Base-by-base conservation (phyloP, 495 filamentous ascomycete species). In the Annulohypoxylon maeteangense region DNA sequence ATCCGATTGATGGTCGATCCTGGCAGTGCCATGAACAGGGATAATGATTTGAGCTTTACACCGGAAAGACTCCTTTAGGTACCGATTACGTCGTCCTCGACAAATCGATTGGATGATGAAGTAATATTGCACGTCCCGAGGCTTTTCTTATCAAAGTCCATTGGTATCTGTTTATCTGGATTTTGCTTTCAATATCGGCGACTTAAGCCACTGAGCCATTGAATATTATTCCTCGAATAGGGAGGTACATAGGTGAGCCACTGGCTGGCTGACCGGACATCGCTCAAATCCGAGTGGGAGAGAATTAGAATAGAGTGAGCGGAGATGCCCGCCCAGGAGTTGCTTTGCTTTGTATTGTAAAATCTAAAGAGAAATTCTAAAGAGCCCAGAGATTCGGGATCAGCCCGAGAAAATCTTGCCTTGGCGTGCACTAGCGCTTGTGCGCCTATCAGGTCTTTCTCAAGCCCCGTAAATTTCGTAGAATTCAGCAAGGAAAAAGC, bases 251-350 rank as follows among this genome's bases (percentile, higher is more conserved):
- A n/a, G n/a, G n/a, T 53, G 16, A 29, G 22, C 14, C 40, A 40
- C 11, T 23, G 22, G 23, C 11, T 29, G 23, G 10, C 47, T 51
- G 7, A 12, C 8, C 11, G 47, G 36, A 10, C 27, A 36, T 73
- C 70, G 69, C 65, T 67, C 48, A 44, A 38, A 45, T 65, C 73
- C 66, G 70, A 34, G 57, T 31, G 31, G n/a, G n/a, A 36, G 6
- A 58, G 42, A 36, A 48, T 40, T 3, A 18, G 36, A 47, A 32
- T 48, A 67, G 67, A 48, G 38, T 55, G 42, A 47, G 32, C 63
- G 70, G 70, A 54, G 57, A 55, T 40, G 62, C 31, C 70, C 70
- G 74, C 36, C 36, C n/a, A n/a, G n/a, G n/a, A n/a, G n/a, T n/a
- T n/a, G n/a, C n/a, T n/a, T n/a, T n/a, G 32, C 32, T 36, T 2